Evolutionary conservation across 805 yeast species (phyloP).

Genomic region (Tetrapisispora arboricola): DNA sequence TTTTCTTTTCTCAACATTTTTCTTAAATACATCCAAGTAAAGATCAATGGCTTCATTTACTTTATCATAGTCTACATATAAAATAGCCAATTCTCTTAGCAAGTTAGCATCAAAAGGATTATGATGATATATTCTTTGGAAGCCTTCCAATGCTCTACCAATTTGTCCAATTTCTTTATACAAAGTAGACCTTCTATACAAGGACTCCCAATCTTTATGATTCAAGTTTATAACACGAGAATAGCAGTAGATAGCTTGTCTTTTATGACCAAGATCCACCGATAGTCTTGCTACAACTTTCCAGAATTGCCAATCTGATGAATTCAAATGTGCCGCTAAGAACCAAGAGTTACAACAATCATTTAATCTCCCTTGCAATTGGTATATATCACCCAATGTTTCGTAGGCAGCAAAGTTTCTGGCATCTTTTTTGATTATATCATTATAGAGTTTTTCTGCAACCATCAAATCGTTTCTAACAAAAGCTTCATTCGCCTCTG

Average conservation of each 20-base stretch:
- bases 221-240: conserved; percentile 48
- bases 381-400: conserved; percentile 76
- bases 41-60: conserved; percentile 64
- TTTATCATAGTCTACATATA: conserved; percentile 42
- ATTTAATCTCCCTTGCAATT: conserved; percentile 51
- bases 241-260: conserved; percentile 75
- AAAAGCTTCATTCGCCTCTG: conserved; percentile 74
- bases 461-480: conserved; percentile 50
- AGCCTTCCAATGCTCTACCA: conserved; percentile 66
- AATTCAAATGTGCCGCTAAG: conserved; percentile 66
- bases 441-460: conserved; percentile 51
- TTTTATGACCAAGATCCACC: conserved; percentile 50
- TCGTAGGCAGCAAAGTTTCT: conserved; percentile 76
- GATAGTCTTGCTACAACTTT: conserved; percentile 62
- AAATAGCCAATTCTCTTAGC: conserved; percentile 49
- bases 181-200: conserved; percentile 55
- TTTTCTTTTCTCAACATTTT: conserved; percentile 39
- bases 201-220: conserved; percentile 41
- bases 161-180: conserved; percentile 56
- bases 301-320: conserved; percentile 73
- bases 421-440: conserved; percentile 69
- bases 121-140: conserved; percentile 44
- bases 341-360: conserved; percentile 77
- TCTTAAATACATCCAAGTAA: conserved; percentile 53
- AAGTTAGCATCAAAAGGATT: conserved; percentile 53